These are phyloP conservation scores for Neonectria hederae DNA, from an alignment of 2,329 filamentous ascomycete genomes.

Conservation along the genomic window DNA sequence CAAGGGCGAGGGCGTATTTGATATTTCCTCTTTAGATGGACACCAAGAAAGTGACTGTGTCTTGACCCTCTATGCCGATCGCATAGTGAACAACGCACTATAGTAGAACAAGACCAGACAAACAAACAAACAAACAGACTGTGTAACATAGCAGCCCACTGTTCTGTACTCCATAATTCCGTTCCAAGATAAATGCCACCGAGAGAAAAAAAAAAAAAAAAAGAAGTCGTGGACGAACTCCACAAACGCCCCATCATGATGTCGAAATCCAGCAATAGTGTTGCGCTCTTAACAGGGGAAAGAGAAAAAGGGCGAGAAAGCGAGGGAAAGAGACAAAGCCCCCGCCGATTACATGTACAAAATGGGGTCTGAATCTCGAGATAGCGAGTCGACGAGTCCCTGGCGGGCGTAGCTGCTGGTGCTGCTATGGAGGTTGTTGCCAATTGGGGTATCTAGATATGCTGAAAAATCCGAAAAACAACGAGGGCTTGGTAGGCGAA, in stretches of 20 bases:
- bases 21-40: conserved; percentile 21
- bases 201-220: conserved; percentile 21
- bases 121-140: conserved; percentile 13
- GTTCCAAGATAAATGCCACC: conserved; percentile 28
- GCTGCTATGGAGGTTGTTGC: conserved; percentile 19
- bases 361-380: conserved; percentile 22
- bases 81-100: conserved; percentile 4
- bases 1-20: conserved; percentile 12
- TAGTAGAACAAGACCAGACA: conserved; percentile 15
- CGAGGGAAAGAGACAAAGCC: conserved; percentile 6
- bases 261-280: conserved; percentile 31
- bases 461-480: conserved; percentile 25
- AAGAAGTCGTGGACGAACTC: conserved; percentile 32
- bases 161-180: conserved; percentile 42
- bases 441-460: conserved; percentile 33
- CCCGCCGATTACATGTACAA: conserved; percentile 29
- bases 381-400: conserved; percentile 23
- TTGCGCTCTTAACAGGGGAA: conserved; percentile 30
- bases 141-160: conserved; percentile 16
- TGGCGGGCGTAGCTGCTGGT: conserved; percentile 21
- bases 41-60: conserved; percentile 7
- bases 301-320: conserved; percentile 10
- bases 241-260: conserved; percentile 44
- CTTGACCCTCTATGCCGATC: conserved; percentile 16
- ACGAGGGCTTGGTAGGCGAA: conserved; percentile 6